These are phyloP conservation scores for Pyrus communis DNA, from an alignment of 306 rosid genomes.

Conservation along the genomic window DNA sequence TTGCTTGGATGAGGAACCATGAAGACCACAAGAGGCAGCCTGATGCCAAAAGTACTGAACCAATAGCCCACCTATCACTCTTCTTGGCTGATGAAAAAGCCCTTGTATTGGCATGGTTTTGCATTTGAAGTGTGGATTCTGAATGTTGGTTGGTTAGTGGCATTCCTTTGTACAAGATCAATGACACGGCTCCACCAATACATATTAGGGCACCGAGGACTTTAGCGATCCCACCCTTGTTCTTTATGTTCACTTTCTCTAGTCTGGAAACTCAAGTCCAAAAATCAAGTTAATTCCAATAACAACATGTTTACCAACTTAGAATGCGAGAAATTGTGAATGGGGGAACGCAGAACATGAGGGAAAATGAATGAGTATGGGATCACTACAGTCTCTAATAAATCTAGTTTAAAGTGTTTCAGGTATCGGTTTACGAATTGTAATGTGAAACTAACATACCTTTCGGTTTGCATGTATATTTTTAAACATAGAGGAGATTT, in stretches of 20 bases:
- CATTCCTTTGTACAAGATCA: slow-evolving; percentile 64
- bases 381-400: too few relatives aligned
- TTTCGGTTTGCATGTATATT: too few relatives aligned
- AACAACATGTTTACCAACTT: not conserved
- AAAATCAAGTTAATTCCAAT: not conserved
- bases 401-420: too few relatives aligned
- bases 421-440: too few relatives aligned
- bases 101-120: not conserved
- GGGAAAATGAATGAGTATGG: not conserved
- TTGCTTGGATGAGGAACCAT: slow-evolving; percentile 83
- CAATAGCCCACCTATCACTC: slow-evolving; percentile 48
- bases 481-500: not conserved
- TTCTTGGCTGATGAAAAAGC: slow-evolving; percentile 4
- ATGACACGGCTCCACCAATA: slow-evolving; percentile 52
- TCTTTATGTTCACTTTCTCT: slow-evolving; percentile 60
- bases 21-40: slow-evolving; percentile 78
- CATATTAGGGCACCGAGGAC: slow-evolving; percentile 48
- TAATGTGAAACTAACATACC: too few relatives aligned
- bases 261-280: slow-evolving; percentile 30
- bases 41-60: slow-evolving; percentile 44
- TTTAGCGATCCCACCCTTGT: slow-evolving; percentile 63
- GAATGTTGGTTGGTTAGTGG: slow-evolving; percentile 36
- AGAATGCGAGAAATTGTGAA: not conserved
- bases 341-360: not conserved
- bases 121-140: not conserved